Evolutionary conservation across 2,329 filamentous ascomycete species (phyloP).

Genomic region (Byssochlamys sp.): DNA sequence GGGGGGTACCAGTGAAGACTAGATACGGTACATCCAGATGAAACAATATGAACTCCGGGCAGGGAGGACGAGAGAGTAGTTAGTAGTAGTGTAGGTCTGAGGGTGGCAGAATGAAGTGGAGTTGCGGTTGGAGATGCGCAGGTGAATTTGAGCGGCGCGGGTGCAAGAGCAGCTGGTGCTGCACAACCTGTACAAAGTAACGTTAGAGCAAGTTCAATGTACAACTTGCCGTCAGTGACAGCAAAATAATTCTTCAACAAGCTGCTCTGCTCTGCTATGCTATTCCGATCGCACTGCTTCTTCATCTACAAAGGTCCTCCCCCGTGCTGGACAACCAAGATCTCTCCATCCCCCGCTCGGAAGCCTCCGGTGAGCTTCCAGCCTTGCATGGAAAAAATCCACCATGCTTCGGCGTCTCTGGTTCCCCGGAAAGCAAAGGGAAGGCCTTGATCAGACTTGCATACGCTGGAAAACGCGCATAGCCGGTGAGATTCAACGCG

Average conservation of each 20-base stretch:
- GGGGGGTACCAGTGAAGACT: slow-evolving; percentile 11
- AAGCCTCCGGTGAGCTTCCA: neutral
- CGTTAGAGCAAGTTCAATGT: neutral
- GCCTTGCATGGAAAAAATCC: neutral
- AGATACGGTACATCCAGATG: slow-evolving; percentile 7
- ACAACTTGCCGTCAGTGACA: neutral
- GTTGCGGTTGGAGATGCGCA: neutral
- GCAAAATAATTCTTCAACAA: neutral
- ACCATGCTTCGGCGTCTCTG: neutral
- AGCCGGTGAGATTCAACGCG: too few species aligned
- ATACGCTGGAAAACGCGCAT: neutral
- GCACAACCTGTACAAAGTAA: neutral
- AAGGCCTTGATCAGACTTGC: neutral
- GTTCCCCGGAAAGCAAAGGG: neutral
- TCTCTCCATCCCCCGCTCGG: neutral
- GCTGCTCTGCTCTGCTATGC: neutral
- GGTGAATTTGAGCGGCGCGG: neutral
- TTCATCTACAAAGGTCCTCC: neutral
- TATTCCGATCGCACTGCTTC: neutral
- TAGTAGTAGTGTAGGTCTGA: neutral
- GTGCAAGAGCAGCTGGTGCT: neutral
- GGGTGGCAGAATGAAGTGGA: slow-evolving; percentile 1
- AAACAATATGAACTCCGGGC: neutral
- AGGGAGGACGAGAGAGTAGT: slow-evolving; percentile 5
- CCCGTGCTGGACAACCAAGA: neutral